Evolutionary conservation across 2,329 filamentous ascomycete genomes (phyloP).

Genomic region (Anisogramma anomala): DNA sequence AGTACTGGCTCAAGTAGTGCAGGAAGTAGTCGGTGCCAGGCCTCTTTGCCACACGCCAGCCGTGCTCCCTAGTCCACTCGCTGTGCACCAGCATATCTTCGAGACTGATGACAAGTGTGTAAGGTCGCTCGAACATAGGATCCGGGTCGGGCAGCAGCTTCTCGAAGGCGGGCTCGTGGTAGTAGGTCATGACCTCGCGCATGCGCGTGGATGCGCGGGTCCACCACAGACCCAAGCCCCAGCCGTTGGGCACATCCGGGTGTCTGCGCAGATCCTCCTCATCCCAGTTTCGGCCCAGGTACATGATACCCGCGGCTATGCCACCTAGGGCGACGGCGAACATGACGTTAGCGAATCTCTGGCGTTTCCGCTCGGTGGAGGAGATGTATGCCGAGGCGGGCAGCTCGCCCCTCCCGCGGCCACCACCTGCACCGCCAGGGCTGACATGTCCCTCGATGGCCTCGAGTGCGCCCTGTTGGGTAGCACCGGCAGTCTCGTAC

Average conservation of each 20-base stretch:
- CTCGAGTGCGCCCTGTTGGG: constrained; percentile 25
- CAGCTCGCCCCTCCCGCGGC: constrained; percentile 52
- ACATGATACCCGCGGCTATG: constrained; percentile 49
- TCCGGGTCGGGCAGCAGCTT: constrained; percentile 81
- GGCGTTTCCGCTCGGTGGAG: constrained; percentile 73
- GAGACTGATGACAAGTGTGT: constrained; percentile 83
- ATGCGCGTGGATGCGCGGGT: constrained; percentile 66
- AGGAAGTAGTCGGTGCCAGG: constrained; percentile 96
- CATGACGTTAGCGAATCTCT: constrained; percentile 62
- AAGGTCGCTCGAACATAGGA: constrained; percentile 69
- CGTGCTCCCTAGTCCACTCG: constrained; percentile 87
- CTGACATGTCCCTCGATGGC: constrained; percentile 28
- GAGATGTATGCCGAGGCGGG: constrained; percentile 79
- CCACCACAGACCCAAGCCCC: constrained; percentile 66
- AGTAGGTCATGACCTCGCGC: constrained; percentile 71
- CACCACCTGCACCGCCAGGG: constrained; percentile 33
- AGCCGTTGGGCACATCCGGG: constrained; percentile 66
- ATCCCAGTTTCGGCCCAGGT: constrained; percentile 82
- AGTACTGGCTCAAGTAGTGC: constrained; percentile 93
- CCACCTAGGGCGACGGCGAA: constrained; percentile 50
- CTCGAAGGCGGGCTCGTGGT: constrained; percentile 88
- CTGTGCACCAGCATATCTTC: constrained; percentile 92
- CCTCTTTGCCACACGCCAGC: constrained; percentile 89
- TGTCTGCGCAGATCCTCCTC: constrained; percentile 61
- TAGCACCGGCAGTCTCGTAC: constrained; percentile 52